Conservation (phyloP, 192 early-diverging fungal genomes). For the Coemansia sp. region DNA sequence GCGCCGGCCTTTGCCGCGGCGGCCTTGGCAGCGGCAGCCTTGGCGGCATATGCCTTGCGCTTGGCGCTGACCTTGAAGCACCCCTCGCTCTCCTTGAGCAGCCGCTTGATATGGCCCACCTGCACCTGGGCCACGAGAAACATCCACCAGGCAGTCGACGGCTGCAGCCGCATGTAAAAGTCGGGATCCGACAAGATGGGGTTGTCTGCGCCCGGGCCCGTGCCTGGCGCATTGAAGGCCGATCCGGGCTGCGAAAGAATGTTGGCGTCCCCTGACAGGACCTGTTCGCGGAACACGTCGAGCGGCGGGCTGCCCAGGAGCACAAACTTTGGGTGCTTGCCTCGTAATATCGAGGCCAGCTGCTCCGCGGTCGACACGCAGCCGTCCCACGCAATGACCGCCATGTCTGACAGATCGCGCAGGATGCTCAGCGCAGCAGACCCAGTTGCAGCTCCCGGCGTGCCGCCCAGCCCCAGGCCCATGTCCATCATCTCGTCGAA, state of each 20-base stretch:
- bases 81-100: slow-evolving; percentile 50
- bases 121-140: slow-evolving; percentile 52
- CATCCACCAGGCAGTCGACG: slow-evolving; percentile 55
- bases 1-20: too few relatives aligned
- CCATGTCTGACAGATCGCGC: slow-evolving; percentile 48
- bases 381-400: slow-evolving; percentile 46
- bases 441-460: background rate
- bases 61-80: slow-evolving; percentile 41
- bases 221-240: slow-evolving; percentile 48
- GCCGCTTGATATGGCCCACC: slow-evolving; percentile 52
- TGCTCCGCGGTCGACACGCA: slow-evolving; percentile 53
- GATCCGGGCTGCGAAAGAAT: slow-evolving; percentile 47
- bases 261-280: slow-evolving; percentile 39
- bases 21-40: slow-evolving; percentile 7
- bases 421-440: slow-evolving; percentile 14
- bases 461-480: slow-evolving; percentile 4
- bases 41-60: slow-evolving; percentile 24
- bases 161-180: slow-evolving; percentile 54
- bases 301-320: slow-evolving; percentile 35
- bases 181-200: slow-evolving; percentile 50
- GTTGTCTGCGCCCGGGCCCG: slow-evolving; percentile 50
- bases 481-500: slow-evolving; percentile 9
- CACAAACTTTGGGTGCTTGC: slow-evolving; percentile 52
- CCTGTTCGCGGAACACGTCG: slow-evolving; percentile 43
- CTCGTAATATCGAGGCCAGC: slow-evolving; percentile 48